phyloP scores from a whole-genome alignment of 495 filamentous ascomycete species.

The Opeltia flavorubescens region DNA sequence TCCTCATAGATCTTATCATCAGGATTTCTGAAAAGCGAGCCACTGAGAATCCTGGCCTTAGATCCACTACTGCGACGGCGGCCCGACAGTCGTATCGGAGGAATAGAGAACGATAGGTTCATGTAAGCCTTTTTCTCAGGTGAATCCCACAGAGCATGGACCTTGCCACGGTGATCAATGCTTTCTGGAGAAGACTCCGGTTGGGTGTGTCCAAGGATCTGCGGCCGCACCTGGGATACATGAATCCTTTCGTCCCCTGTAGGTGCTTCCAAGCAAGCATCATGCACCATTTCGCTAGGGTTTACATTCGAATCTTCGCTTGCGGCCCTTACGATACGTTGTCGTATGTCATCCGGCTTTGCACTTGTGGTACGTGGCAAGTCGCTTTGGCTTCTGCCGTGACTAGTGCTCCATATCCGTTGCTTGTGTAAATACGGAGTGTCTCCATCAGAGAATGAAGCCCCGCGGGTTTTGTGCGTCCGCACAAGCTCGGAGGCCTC shows the following conservation, averaged over 20 bases:
- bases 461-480: constrained; percentile 59
- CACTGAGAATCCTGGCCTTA: constrained; percentile 23
- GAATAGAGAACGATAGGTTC: constrained; percentile 5
- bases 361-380: constrained; percentile 9
- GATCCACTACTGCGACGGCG: constrained; percentile 18
- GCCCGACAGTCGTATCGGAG: constrained; percentile 2
- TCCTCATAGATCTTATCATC: constrained; percentile 87
- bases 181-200: background rate
- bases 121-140: constrained; percentile 21
- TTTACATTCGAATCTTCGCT: background rate
- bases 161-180: background rate
- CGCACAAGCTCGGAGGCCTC: constrained; percentile 82
- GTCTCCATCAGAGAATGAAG: constrained; percentile 37
- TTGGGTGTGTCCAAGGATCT: background rate
- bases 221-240: background rate
- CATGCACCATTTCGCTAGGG: background rate
- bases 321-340: constrained; percentile 24
- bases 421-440: constrained; percentile 48
- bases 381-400: constrained; percentile 43
- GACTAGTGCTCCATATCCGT: constrained; percentile 46
- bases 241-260: too few relatives aligned
- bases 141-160: constrained; percentile 16
- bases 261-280: background rate
- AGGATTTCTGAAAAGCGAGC: constrained; percentile 38
- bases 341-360: constrained; percentile 29